Conservation (phyloP, 73 alveolate genomes). For the Paramecium primaurelia region DNA sequence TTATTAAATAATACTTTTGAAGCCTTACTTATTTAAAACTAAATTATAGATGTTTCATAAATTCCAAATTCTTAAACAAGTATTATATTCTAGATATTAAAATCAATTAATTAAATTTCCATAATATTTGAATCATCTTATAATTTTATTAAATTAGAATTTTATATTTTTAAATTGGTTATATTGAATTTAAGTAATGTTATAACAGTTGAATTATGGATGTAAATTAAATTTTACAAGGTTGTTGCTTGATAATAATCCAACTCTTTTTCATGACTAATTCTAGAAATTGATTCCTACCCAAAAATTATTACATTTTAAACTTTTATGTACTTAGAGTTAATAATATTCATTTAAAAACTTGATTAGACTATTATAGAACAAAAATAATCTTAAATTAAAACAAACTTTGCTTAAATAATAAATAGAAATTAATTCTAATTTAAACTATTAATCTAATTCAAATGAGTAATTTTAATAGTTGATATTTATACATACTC, state of each 20-base stretch:
- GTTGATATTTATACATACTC: background rate
- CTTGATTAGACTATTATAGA: background rate
- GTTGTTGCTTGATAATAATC: background rate
- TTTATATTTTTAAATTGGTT: background rate
- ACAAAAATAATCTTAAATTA: background rate
- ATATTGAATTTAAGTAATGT: background rate
- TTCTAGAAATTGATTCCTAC: background rate
- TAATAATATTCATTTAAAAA: background rate
- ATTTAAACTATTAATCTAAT: background rate
- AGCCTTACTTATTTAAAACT: background rate
- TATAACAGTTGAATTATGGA: background rate
- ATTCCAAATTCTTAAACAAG: background rate
- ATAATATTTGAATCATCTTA: background rate
- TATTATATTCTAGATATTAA: background rate
- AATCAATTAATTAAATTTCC: background rate
- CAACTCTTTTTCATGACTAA: background rate
- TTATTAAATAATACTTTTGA: background rate
- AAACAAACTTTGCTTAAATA: background rate
- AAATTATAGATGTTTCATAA: background rate
- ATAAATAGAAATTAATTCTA: background rate
- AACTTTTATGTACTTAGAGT: background rate
- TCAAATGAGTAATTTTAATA: background rate
- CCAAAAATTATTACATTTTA: background rate
- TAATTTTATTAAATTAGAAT: background rate
- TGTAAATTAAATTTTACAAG: background rate